Percentiles rank a stretch among this genome's conserved stretches.
These are phyloP conservation scores for Wickerhamomyces queroliae DNA, from an alignment of 805 yeast species.

Conservation along the genomic window DNA sequence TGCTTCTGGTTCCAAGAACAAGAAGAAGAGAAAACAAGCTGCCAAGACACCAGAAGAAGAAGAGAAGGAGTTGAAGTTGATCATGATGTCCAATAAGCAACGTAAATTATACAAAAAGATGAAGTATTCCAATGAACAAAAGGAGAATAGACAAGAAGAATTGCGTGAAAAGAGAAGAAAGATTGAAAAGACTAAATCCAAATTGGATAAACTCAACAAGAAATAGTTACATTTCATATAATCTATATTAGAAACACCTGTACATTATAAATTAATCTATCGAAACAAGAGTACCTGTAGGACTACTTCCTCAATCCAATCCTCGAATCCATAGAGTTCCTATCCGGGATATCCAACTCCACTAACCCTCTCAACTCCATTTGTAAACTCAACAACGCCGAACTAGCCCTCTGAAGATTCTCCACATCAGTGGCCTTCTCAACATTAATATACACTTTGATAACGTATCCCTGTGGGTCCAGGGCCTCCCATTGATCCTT, in stretches of 20 bases:
- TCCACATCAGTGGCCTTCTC: constrained; percentile 72
- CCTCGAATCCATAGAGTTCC: constrained; percentile 78
- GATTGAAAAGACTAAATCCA: constrained; percentile 45
- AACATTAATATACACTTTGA: constrained; percentile 67
- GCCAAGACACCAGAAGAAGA: constrained; percentile 45
- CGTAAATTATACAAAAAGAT: constrained; percentile 90
- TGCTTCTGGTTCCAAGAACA: constrained; percentile 26
- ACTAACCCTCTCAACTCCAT: constrained; percentile 63
- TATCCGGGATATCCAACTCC: constrained; percentile 66
- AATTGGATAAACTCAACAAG: constrained; percentile 11
- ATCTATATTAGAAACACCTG: neutral
- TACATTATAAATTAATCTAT: neutral
- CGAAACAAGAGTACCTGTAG: neutral
- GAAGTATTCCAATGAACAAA: constrained; percentile 85
- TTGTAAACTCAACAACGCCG: constrained; percentile 56
- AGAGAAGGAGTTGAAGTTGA: constrained; percentile 88
- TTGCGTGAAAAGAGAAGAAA: constrained; percentile 65
- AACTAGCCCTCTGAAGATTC: constrained; percentile 56
- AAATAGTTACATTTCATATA: neutral
- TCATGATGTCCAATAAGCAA: constrained; percentile 97
- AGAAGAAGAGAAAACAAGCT: constrained; percentile 31
- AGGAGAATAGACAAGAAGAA: constrained; percentile 67
- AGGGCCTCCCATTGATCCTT: constrained; percentile 20
- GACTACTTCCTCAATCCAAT: constrained; percentile 21
- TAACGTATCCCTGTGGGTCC: constrained; percentile 47